Evolutionary conservation across 306 rosid species (phyloP).

Genomic region (Vigna radiata): DNA sequence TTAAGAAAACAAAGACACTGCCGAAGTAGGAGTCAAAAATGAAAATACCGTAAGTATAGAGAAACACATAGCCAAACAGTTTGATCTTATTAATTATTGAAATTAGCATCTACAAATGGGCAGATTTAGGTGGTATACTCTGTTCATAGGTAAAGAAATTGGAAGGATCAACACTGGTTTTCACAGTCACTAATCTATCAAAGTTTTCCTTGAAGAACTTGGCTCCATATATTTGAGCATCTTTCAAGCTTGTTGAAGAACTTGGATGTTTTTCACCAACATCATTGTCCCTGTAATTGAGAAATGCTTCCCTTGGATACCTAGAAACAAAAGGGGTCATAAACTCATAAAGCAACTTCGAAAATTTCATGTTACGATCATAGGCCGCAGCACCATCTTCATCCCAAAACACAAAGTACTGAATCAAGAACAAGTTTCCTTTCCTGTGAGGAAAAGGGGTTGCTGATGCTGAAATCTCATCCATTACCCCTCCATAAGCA

Average conservation of each 20-base stretch:
- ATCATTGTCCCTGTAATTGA: constrained; percentile 46
- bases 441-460: constrained; percentile 56
- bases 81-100: neutral
- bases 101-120: neutral
- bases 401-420: neutral
- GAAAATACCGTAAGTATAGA: neutral
- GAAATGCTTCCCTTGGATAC: constrained; percentile 41
- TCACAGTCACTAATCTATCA: constrained; percentile 31
- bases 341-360: constrained; percentile 24
- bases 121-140: constrained; percentile 34
- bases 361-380: neutral
- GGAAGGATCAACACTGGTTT: constrained; percentile 34
- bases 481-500: constrained; percentile 55
- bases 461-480: neutral
- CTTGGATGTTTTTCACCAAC: constrained; percentile 50
- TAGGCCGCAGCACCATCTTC: neutral
- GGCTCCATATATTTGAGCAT: constrained; percentile 21
- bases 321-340: constrained; percentile 41
- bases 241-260: neutral
- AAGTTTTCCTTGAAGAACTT: constrained; percentile 38
- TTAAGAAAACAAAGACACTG: too few relatives aligned
- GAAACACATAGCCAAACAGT: too few relatives aligned
- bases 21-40: too few relatives aligned
- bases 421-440: constrained; percentile 48
- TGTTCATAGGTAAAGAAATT: constrained; percentile 48